phyloP scores from a whole-genome alignment of 1,139 yeast genomes.

The Suhomyces bribrorum region DNA sequence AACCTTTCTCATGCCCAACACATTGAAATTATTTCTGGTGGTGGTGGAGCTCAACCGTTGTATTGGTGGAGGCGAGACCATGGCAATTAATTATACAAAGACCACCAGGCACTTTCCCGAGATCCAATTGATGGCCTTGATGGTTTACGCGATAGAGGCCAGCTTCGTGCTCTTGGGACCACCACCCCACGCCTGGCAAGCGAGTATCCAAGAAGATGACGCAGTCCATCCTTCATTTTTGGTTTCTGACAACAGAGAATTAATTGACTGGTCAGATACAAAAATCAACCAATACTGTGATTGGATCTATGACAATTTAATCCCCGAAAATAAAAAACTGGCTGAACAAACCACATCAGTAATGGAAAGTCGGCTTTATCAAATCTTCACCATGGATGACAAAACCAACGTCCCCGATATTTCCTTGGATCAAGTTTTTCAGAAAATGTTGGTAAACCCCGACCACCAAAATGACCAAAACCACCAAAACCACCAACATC shows the following conservation, averaged over 20 bases:
- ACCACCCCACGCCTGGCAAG: conserved; percentile 23
- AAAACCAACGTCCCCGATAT: not conserved
- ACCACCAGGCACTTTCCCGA: conserved; percentile 30
- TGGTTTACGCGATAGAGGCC: conserved; percentile 29
- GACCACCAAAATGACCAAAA: too few relatives aligned
- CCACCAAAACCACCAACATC: too few relatives aligned
- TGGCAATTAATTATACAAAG: conserved; percentile 3
- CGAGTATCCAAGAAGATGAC: conserved; percentile 19
- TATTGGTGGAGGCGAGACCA: conserved; percentile 3
- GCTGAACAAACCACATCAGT: conserved; percentile 21
- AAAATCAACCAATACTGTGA: conserved; percentile 42
- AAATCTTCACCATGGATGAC: conserved; percentile 34
- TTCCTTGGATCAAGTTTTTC: not conserved
- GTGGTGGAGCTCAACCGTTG: conserved; percentile 16
- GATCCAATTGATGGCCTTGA: conserved; percentile 25
- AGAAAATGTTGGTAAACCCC: conserved; percentile 1
- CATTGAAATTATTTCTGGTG: conserved; percentile 30
- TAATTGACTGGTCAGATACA: conserved; percentile 41
- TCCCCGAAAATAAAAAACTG: conserved; percentile 26
- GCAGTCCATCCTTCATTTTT: conserved; percentile 23
- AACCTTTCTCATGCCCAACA: conserved; percentile 32
- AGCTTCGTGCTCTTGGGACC: conserved; percentile 25
- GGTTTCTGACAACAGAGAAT: conserved; percentile 23
- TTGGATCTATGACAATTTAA: conserved; percentile 39
- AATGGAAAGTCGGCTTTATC: conserved; percentile 37